Conservation (phyloP, 176 grass and related monocot species). For the Oryza rufipogon region DNA sequence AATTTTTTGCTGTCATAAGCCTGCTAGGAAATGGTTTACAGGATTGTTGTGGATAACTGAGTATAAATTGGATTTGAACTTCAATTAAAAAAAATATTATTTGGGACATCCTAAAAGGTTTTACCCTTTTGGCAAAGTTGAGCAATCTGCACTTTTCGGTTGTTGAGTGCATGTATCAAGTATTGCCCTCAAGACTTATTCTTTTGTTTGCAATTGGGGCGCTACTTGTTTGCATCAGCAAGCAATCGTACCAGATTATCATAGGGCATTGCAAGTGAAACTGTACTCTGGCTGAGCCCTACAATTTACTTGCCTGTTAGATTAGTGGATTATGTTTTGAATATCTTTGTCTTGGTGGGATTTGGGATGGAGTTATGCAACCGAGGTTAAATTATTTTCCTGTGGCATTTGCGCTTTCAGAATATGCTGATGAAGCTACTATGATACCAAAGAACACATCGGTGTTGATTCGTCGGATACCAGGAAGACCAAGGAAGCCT, state of each 20-base stretch:
- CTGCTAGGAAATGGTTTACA: conserved; percentile 6
- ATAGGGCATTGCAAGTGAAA: conserved; percentile 3
- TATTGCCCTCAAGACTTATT: conserved; percentile 6
- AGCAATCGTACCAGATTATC: not conserved
- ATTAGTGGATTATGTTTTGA: not conserved
- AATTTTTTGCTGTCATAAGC: not conserved
- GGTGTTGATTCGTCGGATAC: conserved; percentile 93
- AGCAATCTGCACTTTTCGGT: conserved; percentile 29
- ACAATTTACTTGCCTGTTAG: not conserved
- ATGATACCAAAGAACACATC: conserved; percentile 99
- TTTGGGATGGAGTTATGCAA: conserved; percentile 33
- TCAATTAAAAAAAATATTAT: not conserved
- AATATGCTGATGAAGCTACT: conserved; percentile 89
- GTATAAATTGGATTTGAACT: conserved; percentile 5
- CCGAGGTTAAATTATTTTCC: conserved; percentile 49
- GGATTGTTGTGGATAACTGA: conserved; percentile 15
- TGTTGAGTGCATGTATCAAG: conserved; percentile 7
- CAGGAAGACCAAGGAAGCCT: conserved; percentile 81
- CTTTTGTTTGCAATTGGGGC: not conserved
- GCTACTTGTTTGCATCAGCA: conserved; percentile 25
- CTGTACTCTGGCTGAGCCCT: conserved; percentile 9
- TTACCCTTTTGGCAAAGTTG: not conserved
- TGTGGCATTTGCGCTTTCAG: conserved; percentile 68
- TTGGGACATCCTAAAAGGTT: not conserved
- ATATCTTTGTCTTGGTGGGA: conserved; percentile 6